Percentiles rank a stretch among this genome's conserved stretches.
phyloP scores from a whole-genome alignment of 441 rosid genomes.

The Populus hybrid region DNA sequence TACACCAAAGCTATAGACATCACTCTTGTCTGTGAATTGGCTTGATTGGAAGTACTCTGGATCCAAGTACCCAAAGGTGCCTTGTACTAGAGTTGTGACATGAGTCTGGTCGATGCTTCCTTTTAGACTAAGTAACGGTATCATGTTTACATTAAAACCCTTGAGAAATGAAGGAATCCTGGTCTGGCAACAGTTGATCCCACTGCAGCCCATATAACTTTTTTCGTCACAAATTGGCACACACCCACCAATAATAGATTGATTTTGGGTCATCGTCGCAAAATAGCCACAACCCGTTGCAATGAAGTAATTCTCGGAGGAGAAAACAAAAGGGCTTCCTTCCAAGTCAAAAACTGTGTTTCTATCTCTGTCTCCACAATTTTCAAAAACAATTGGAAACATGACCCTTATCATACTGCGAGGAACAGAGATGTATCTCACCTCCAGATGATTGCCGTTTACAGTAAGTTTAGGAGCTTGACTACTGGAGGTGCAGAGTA shows the following conservation, averaged over 20 bases:
- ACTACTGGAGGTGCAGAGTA: neutral
- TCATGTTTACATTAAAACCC: neutral
- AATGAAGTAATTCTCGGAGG: neutral
- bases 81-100: slow-evolving; percentile 10
- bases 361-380: neutral
- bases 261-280: neutral
- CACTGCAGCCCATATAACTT: neutral
- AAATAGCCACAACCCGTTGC: neutral
- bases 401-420: accelerated
- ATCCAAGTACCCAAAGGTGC: no score
- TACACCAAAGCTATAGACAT: no score
- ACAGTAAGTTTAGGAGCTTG: neutral
- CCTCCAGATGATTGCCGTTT: neutral
- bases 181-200: neutral
- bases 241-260: neutral
- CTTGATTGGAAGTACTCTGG: no score
- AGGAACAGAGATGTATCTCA: accelerated
- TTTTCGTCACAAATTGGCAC: neutral
- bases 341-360: neutral
- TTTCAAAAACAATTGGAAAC: neutral
- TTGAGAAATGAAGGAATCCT: neutral
- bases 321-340: neutral
- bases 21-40: no score
- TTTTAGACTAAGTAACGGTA: no score
- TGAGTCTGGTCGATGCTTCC: slow-evolving; percentile 21